A percentile compares a stretch with the other conserved stretches of the same genome.
Conservation (phyloP, 2,329 filamentous ascomycete genomes). For the Nemania diffusa region DNA sequence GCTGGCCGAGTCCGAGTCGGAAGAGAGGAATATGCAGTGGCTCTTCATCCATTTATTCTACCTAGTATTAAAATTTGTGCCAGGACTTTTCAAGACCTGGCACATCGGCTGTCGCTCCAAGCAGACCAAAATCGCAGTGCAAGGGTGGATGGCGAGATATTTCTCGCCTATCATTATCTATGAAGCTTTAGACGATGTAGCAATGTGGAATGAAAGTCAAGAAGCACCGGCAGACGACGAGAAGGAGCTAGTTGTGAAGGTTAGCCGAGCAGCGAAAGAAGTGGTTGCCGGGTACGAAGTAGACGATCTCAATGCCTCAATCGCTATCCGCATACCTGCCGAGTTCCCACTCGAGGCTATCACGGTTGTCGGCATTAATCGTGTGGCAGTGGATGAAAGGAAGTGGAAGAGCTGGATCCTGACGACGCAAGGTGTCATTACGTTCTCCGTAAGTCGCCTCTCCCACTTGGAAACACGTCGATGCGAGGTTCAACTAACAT, state of each 20-base stretch:
- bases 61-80: conserved; percentile 78
- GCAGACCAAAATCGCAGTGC: conserved; percentile 81
- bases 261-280: conserved; percentile 77
- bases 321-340: conserved; percentile 81
- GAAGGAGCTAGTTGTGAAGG: conserved; percentile 72
- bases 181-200: conserved; percentile 73
- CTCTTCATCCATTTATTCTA: conserved; percentile 89
- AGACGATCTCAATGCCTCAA: conserved; percentile 85
- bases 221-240: conserved; percentile 62
- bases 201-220: conserved; percentile 70
- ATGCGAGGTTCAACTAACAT: conserved; percentile 21
- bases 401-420: conserved; percentile 94
- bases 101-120: conserved; percentile 83
- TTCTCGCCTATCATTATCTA: conserved; percentile 78
- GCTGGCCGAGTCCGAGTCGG: conserved; percentile 65
- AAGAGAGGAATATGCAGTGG: conserved; percentile 82
- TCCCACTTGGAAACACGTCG: background rate
- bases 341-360: conserved; percentile 86
- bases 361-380: conserved; percentile 78
- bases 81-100: conserved; percentile 84
- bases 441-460: conserved; percentile 72
- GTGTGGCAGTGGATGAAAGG: conserved; percentile 87
- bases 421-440: conserved; percentile 90
- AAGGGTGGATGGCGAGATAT: conserved; percentile 85
- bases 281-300: conserved; percentile 86